A percentile compares a stretch with the other conserved stretches of the same genome.
Conservation (phyloP, 2,329 filamentous ascomycete genomes). For the Byssochlamys sp. region DNA sequence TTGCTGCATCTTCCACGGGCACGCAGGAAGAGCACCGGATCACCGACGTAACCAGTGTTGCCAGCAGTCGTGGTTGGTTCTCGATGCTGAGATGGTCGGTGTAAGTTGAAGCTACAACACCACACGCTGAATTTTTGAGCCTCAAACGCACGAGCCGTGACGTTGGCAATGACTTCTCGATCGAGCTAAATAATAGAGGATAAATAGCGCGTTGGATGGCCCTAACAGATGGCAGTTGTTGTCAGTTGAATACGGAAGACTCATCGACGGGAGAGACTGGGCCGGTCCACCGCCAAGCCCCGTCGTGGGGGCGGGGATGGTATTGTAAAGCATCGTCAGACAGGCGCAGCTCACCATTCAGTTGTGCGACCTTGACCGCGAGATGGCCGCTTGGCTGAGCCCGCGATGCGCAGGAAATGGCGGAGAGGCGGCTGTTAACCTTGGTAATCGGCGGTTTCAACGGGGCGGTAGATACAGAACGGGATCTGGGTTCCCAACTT, state of each 20-base stretch:
- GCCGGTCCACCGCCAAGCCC: background rate
- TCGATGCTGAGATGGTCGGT: background rate
- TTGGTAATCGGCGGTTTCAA: background rate
- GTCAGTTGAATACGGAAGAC: background rate
- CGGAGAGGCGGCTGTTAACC: background rate
- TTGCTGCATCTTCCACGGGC: background rate
- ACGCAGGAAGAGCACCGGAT: background rate
- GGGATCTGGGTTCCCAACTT: background rate
- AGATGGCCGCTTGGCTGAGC: background rate
- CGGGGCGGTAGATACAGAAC: background rate
- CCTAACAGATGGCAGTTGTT: background rate
- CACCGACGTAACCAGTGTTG: background rate
- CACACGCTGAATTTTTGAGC: background rate
- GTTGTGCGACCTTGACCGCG: background rate
- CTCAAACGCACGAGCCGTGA: background rate
- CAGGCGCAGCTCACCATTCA: background rate
- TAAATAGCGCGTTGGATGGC: background rate
- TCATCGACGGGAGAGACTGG: background rate
- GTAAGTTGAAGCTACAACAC: background rate
- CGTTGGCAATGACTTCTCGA: background rate
- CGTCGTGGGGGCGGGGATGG: background rate
- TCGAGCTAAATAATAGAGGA: background rate
- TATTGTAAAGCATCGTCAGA: background rate
- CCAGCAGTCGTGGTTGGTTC: background rate
- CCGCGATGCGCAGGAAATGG: background rate